Evolutionary conservation across 2,329 filamentous ascomycete genomes (phyloP), one percentile per base, ranked within the genome.

Genomic region (Exophiala spinifera): DNA sequence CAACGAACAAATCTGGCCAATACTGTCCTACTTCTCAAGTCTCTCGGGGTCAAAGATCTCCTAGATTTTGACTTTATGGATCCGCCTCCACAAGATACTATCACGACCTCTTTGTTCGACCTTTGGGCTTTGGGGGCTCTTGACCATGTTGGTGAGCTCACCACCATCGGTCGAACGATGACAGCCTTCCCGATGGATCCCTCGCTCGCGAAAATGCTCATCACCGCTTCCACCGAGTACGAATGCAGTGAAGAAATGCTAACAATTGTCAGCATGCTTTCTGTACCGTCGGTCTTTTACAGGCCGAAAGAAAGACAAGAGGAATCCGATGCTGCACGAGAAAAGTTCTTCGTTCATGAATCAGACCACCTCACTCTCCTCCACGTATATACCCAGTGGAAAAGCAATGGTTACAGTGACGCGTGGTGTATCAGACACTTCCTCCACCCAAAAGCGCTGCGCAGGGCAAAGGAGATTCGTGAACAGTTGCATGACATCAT

Each of bases 121-220:
- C 82, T 99, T 0, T 99, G 94, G 94, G 91, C 94, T 0, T 79
- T 99, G 0, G 94, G 94, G 1, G 92, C 94, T 0, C 74, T 99
- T 11, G 90, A 96, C 69, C 96, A 99, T 64, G 80, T 97, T 14
- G 95, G 94, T 33, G 90, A 96, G 62, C 80, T 99, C 21, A 99
- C 94, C 0, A 78, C 83, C 0, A 81, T 99, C 1, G 94, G 94
- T 25, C 84, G 83, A 42, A 91, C 88, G 63, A 99, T 99, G 94
- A 96, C 94, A 21, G 88, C 89, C 1, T 99, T 97, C 66, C 94
- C 94, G 0, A 99, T 99, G 92, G 94, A 99, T 61, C 94, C 94
- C 0, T 91, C 91, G 0, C 78, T 99, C 8, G 91, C 92, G 6
- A 99, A 99, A 72, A 83, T 99, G 11, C 81, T 99, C 51, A 96